Evolutionary conservation across 164 flowering plant genomes (phyloP).

Genomic region (Magnolia officinalis): DNA sequence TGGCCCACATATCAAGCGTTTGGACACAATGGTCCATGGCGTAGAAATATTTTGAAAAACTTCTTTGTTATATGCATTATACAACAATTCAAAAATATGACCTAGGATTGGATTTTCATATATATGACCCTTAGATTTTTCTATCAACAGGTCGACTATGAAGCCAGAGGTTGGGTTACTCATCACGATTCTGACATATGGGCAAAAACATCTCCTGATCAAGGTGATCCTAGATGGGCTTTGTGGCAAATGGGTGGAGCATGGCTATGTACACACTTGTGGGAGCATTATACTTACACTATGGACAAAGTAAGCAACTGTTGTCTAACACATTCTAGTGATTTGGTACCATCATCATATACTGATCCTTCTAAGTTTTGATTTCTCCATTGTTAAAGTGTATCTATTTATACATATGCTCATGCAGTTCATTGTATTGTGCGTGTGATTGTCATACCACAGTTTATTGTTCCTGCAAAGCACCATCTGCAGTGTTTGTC

Average conservation of each 20-base stretch:
- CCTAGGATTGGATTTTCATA: background rate
- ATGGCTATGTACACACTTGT: slow-evolving; percentile 91
- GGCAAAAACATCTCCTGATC: slow-evolving; percentile 90
- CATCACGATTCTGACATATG: slow-evolving; percentile 93
- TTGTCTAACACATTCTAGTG: background rate
- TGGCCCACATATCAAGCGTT: background rate
- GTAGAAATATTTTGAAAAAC: background rate
- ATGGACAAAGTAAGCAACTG: slow-evolving; percentile 66
- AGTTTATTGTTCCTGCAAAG: background rate
- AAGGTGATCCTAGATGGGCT: slow-evolving; percentile 81
- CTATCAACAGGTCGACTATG: slow-evolving; percentile 68
- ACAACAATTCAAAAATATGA: background rate
- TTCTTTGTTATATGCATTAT: background rate
- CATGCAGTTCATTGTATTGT: background rate
- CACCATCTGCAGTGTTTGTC: background rate
- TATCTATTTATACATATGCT: background rate
- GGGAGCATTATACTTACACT: slow-evolving; percentile 89
- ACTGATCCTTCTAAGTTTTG: background rate
- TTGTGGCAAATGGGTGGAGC: slow-evolving; percentile 99
- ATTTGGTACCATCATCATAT: background rate
- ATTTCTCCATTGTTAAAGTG: background rate
- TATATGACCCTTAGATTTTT: background rate
- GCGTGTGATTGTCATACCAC: background rate
- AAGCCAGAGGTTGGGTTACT: slow-evolving; percentile 85
- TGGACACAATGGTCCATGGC: background rate